Evolutionary conservation across 2,329 filamentous ascomycete species (phyloP).

Genomic region (Escovopsis sp.): DNA sequence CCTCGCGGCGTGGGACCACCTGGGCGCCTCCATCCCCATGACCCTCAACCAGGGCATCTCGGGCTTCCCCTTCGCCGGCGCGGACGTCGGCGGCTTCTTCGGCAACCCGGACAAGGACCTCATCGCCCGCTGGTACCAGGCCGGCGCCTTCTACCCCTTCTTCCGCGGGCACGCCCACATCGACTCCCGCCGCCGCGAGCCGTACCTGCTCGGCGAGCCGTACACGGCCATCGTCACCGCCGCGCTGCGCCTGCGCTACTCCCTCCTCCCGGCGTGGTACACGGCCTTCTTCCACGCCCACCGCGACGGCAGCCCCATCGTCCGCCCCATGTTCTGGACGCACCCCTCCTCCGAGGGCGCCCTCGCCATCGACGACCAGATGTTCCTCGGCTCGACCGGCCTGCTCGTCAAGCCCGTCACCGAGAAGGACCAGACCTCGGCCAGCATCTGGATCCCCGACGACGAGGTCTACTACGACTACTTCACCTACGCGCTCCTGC

Average conservation of each 20-base stretch:
- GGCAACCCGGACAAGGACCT: conserved; percentile 91
- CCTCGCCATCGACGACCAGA: conserved; percentile 83
- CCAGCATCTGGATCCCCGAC: conserved; percentile 78
- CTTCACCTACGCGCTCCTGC: conserved; percentile 66
- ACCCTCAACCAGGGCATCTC: conserved; percentile 81
- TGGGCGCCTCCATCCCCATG: conserved; percentile 87
- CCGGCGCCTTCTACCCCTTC: conserved; percentile 93
- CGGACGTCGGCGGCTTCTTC: conserved; percentile 96
- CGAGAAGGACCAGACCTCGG: conserved; percentile 54
- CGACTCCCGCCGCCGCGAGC: conserved; percentile 84
- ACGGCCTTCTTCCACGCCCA: conserved; percentile 89
- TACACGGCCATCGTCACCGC: conserved; percentile 77
- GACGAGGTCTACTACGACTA: conserved; percentile 90
- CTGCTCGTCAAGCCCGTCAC: conserved; percentile 87
- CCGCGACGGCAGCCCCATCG: conserved; percentile 67
- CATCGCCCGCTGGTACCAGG: conserved; percentile 88
- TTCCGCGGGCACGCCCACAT: conserved; percentile 97
- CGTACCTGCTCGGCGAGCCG: conserved; percentile 73
- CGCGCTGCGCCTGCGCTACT: conserved; percentile 76
- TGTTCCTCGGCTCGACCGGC: conserved; percentile 79
- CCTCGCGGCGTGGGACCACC: conserved; percentile 80
- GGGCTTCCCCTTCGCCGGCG: conserved; percentile 85
- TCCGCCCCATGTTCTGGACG: conserved; percentile 85
- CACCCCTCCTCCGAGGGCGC: conserved; percentile 74
- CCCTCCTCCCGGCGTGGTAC: conserved; percentile 86